Evolutionary conservation across 176 grass and related monocot genomes (phyloP).

Genomic region (Ampelocalamus luodianensis): DNA sequence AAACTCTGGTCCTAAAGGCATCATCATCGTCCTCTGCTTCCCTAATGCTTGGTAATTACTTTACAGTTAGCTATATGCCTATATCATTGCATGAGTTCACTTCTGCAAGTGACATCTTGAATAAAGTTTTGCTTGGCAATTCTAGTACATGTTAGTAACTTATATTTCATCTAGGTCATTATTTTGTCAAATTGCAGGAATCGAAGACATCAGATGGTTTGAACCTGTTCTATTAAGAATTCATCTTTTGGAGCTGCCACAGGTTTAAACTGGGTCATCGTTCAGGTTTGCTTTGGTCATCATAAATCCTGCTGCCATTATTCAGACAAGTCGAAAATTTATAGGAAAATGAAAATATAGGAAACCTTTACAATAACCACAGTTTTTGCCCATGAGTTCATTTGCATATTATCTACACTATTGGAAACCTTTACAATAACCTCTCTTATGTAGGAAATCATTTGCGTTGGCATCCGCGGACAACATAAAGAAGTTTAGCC

Average conservation of each 20-base stretch:
- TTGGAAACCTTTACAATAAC: too few relatives aligned
- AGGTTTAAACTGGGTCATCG: not conserved
- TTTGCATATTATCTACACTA: too few relatives aligned
- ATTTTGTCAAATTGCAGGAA: constrained; percentile 45
- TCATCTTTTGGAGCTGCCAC: constrained; percentile 23
- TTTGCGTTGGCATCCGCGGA: too few relatives aligned
- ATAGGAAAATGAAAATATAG: too few relatives aligned
- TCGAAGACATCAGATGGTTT: not conserved
- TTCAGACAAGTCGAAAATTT: too few relatives aligned
- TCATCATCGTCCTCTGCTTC: not conserved
- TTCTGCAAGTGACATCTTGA: not conserved
- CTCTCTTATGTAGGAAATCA: too few relatives aligned
- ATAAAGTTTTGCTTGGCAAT: constrained; percentile 13
- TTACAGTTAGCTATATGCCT: constrained; percentile 5
- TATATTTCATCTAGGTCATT: not conserved
- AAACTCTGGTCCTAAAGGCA: not conserved
- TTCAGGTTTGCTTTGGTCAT: constrained; percentile 15
- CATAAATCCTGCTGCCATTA: constrained; percentile 3
- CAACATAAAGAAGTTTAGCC: too few relatives aligned
- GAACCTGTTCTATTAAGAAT: constrained; percentile 1
- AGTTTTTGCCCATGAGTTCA: too few relatives aligned
- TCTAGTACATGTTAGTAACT: not conserved
- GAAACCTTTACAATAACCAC: too few relatives aligned
- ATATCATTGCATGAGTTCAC: not conserved
- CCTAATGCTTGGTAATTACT: not conserved